A percentile compares a stretch with the other conserved stretches of the same genome.
Evolutionary conservation across 306 rosid species (phyloP).

Genomic region (Senna siamea): DNA sequence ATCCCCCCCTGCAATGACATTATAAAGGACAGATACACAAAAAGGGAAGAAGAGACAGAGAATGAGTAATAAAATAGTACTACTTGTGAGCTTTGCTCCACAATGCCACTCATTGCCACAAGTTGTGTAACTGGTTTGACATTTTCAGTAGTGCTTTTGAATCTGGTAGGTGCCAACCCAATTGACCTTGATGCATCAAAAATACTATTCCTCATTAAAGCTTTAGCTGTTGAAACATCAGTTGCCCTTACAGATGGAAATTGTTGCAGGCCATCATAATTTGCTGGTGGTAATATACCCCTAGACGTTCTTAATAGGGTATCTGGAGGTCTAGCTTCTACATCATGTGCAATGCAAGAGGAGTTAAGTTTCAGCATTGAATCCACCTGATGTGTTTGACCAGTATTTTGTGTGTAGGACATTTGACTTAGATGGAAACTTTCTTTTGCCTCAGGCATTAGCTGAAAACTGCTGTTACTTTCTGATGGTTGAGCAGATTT

Average conservation of each 20-base stretch:
- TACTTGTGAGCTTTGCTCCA: slow-evolving; percentile 41
- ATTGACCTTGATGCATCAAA: slow-evolving; percentile 41
- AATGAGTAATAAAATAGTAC: slow-evolving; percentile 37
- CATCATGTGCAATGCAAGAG: slow-evolving; percentile 33
- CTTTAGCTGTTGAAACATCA: slow-evolving; percentile 44
- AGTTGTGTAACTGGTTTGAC: slow-evolving; percentile 40
- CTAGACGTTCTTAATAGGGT: slow-evolving; percentile 34
- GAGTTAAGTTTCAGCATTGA: slow-evolving; percentile 40
- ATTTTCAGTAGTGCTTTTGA: slow-evolving; percentile 42
- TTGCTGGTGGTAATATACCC: slow-evolving; percentile 46
- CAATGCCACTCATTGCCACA: slow-evolving; percentile 39
- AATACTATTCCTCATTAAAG: slow-evolving; percentile 39
- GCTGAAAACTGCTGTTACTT: slow-evolving; percentile 37
- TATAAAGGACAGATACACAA: neutral
- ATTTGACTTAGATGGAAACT: slow-evolving; percentile 27
- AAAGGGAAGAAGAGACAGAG: neutral
- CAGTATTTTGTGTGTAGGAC: slow-evolving; percentile 43
- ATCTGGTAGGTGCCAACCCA: slow-evolving; percentile 28
- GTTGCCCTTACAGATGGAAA: slow-evolving; percentile 36
- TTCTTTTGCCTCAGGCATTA: slow-evolving; percentile 40
- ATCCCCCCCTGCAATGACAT: slow-evolving; percentile 46
- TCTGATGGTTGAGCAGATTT: slow-evolving; percentile 39
- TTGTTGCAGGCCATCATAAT: slow-evolving; percentile 38
- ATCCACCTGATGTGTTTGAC: slow-evolving; percentile 42
- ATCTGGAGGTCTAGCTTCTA: slow-evolving; percentile 51